These are phyloP conservation scores for Panicum virgatum DNA, from an alignment of 202 grass and related monocot genomes.

Conservation along the genomic window DNA sequence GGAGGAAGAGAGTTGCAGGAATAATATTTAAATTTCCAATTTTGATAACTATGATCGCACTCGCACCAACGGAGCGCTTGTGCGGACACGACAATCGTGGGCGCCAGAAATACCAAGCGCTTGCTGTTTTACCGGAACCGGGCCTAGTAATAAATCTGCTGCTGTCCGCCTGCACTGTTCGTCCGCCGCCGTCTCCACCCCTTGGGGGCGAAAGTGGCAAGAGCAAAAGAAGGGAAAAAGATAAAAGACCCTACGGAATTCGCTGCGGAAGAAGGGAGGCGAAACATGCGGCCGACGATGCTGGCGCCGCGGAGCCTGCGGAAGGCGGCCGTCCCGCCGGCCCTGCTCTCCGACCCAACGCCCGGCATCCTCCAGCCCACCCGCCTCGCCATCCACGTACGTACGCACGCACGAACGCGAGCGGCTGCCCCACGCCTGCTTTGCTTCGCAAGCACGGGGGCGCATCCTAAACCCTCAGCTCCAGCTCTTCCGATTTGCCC, in stretches of 20 bases:
- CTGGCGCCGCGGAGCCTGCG: constrained; percentile 69
- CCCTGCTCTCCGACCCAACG: constrained; percentile 64
- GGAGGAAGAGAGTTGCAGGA: too few species aligned
- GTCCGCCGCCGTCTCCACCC: too few species aligned
- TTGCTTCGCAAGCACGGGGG: not conserved
- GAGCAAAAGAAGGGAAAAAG: not conserved
- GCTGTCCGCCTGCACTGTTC: too few species aligned
- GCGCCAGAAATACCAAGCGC: too few species aligned
- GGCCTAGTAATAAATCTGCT: too few species aligned
- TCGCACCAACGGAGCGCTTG: too few species aligned
- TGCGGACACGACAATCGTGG: too few species aligned
- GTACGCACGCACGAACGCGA: not conserved
- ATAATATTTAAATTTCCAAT: too few species aligned
- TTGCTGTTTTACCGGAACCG: too few species aligned
- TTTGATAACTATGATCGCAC: too few species aligned
- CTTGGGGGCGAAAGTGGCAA: not conserved
- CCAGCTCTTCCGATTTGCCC: not conserved
- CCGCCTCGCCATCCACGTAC: constrained; percentile 78
- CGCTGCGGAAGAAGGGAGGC: not conserved
- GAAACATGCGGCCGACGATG: constrained; percentile 17
- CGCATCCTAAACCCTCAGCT: constrained; percentile 38
- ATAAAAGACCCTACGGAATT: not conserved
- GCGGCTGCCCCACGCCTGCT: not conserved
- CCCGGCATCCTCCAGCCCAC: constrained; percentile 73
- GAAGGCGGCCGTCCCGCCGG: constrained; percentile 67